Base-by-base conservation (phyloP, 2,329 filamentous ascomycete genomes). In the Penicillium sp. region DNA sequence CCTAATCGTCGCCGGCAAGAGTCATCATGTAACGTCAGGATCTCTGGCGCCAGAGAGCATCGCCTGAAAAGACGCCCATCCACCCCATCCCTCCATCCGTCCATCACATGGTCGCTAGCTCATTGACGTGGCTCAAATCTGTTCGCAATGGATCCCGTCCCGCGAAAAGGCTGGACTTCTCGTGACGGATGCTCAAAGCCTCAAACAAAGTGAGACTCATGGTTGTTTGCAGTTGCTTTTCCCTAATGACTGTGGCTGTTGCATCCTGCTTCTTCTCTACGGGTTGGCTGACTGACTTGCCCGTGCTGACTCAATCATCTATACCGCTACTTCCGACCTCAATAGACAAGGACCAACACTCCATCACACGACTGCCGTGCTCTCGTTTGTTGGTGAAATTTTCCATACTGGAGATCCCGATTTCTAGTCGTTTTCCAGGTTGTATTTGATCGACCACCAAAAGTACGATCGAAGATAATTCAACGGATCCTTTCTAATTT, bases 111-210 rank as follows among this genome's bases (percentile, higher is more conserved):
- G 65, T 41, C 58, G 35, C 11, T 26, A 41, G 41, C 21, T 46
- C 29, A 64, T 62, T 64, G 65, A 67, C 65, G 65, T 67, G 65
- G 64, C 65, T 65, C 59, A 52, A 59, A 61, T 67, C 57, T 60
- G 59, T 66, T 67, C 61, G 56, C 48, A 50, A 41, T 38, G 54
- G 58, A 57, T 63, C 41, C 60, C 53, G 60, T 65, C 63, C 56
- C 49, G 60, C 38, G 47, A 47, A 55, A 55, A 63, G 55, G 30
- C 23, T 48, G 51, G n/a, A 11, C 44, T 63, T 63, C 64, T 64
- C 63, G 61, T 66, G 66, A 66, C 58, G 54, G 57, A 35, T 23
- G 13, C 23, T 51, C 52, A 51, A 57, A 48, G 44, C 58, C 53
- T 59, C 61, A 62, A 60, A 41, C 57, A 50, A 26, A 47, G 30